Evolutionary conservation across 2,329 filamentous ascomycete genomes (phyloP).

Genomic region (Penicillium italicum): DNA sequence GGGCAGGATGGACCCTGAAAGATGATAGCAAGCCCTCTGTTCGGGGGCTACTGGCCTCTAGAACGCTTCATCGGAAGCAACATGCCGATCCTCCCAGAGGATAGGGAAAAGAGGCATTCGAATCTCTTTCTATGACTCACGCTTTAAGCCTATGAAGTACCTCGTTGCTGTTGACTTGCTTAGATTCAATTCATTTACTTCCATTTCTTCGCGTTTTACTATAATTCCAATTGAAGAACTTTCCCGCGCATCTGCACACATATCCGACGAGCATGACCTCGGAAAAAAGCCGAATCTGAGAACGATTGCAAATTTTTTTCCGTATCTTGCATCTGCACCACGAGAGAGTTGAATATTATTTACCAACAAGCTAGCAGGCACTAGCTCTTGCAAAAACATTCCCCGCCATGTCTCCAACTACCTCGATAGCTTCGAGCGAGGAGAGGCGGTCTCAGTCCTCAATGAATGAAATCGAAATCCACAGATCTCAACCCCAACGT

Average conservation of each 20-base stretch:
- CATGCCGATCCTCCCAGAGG: background rate
- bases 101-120: background rate
- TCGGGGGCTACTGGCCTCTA: background rate
- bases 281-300: slow-evolving; percentile 9
- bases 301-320: background rate
- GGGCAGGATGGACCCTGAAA: slow-evolving; percentile 1
- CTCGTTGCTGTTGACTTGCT: background rate
- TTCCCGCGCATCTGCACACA: background rate
- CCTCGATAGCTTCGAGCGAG: slow-evolving; percentile 15
- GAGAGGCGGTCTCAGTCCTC: slow-evolving; percentile 4
- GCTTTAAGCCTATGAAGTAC: background rate
- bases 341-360: background rate
- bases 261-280: slow-evolving; percentile 2
- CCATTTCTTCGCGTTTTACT: background rate
- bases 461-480: slow-evolving; percentile 10
- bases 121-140: slow-evolving; percentile 17
- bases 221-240: slow-evolving; percentile 6
- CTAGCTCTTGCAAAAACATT: background rate
- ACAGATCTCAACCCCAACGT: slow-evolving; percentile 14
- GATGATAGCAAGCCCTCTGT: background rate
- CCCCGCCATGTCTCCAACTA: slow-evolving; percentile 11
- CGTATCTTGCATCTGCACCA: background rate
- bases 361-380: background rate
- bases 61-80: background rate
- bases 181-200: background rate